Conservation (phyloP, 1,139 yeast species). For the Geotrichum carabidarum region DNA sequence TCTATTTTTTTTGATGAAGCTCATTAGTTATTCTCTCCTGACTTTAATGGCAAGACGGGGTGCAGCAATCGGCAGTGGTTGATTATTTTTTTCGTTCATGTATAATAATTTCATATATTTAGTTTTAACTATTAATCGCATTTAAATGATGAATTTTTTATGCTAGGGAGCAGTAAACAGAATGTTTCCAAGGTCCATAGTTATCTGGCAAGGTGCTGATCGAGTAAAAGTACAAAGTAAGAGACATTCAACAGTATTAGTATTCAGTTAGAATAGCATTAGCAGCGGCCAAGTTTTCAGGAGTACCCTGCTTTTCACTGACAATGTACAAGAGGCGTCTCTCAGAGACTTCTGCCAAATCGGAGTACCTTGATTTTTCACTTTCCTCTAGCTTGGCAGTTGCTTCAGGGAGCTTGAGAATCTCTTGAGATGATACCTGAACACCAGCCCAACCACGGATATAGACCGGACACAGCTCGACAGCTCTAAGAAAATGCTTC, state of each 20-base stretch:
- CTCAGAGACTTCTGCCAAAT: constrained; percentile 17
- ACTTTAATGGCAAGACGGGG: no score
- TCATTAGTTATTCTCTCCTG: no score
- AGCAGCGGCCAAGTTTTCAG: constrained; percentile 15
- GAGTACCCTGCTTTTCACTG: constrained; percentile 16
- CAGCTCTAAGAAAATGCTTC: constrained; percentile 58
- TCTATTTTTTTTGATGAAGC: no score
- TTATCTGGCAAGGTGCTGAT: background rate
- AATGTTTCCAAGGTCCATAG: no score
- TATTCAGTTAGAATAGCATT: constrained; percentile 17
- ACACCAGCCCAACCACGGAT: constrained; percentile 77
- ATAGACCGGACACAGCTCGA: constrained; percentile 69
- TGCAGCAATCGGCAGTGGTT: no score
- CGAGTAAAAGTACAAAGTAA: background rate
- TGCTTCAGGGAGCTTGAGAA: constrained; percentile 27
- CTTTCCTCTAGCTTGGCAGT: background rate
- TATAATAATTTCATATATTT: no score
- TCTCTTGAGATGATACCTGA: constrained; percentile 39
- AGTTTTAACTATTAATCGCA: no score
- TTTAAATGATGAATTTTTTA: no score
- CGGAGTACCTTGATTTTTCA: constrained; percentile 8
- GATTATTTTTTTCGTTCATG: no score
- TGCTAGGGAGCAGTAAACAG: no score
- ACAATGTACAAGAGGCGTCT: constrained; percentile 16
- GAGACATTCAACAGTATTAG: constrained; percentile 1